Evolutionary conservation across 352 stramenopile genomes (phyloP).

Genomic region (Peronosclerospora sorghi): DNA sequence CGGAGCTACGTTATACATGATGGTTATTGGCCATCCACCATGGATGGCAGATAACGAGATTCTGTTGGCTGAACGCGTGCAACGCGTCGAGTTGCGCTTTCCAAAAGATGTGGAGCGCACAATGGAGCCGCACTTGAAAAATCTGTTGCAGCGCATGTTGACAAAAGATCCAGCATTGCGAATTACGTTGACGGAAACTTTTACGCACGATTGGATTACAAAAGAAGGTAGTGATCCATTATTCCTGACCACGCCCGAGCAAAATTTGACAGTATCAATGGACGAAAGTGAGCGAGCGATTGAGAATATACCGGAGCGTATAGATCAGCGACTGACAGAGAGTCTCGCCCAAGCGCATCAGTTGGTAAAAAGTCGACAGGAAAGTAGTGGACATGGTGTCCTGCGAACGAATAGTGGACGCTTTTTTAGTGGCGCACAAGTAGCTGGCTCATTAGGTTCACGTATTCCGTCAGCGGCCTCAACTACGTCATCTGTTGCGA

Average conservation of each 20-base stretch:
- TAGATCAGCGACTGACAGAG: conserved; percentile 65
- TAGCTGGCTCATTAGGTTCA: conserved; percentile 32
- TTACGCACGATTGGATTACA: conserved; percentile 88
- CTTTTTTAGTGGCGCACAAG: conserved; percentile 20
- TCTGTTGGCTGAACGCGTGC: conserved; percentile 69
- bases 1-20: conserved; percentile 87
- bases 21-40: conserved; percentile 84
- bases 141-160: conserved; percentile 86
- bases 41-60: conserved; percentile 89
- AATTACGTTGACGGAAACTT: conserved; percentile 72
- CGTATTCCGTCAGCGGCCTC: conserved; percentile 37
- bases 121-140: conserved; percentile 83
- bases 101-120: conserved; percentile 57
- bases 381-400: conserved; percentile 25
- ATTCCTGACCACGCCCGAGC: conserved; percentile 29
- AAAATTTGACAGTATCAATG: conserved; percentile 66
- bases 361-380: conserved; percentile 62
- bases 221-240: conserved; percentile 88
- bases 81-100: conserved; percentile 83
- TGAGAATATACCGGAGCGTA: conserved; percentile 79
- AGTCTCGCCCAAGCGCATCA: conserved; percentile 66
- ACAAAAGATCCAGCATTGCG: conserved; percentile 80
- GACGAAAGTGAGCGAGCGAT: conserved; percentile 81
- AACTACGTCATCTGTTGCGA: conserved; percentile 24
- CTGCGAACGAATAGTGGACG: conserved; percentile 44